phyloP scores from a whole-genome alignment of 305 asterid genomes.

The Fraxinus platypoda region DNA sequence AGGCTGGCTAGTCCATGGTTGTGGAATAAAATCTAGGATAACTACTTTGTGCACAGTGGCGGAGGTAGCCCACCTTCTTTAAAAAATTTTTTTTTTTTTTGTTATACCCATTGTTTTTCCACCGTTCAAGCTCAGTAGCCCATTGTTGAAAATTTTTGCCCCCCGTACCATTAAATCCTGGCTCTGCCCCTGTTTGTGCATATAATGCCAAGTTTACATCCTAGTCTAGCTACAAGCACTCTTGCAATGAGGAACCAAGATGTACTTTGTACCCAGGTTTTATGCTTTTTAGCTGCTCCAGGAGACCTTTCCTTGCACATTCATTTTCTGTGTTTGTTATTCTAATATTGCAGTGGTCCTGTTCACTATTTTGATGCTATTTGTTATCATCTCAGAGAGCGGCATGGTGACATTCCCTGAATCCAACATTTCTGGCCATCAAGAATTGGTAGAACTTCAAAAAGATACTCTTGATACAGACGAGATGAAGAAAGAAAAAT shows the following conservation, averaged over 20 bases:
- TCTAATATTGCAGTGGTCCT: not conserved
- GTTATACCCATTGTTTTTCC: too few species aligned
- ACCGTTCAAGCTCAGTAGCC: too few species aligned
- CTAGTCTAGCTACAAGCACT: not conserved
- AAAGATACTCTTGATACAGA: conserved; percentile 32
- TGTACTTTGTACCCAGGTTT: not conserved
- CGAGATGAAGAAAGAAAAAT: conserved; percentile 35
- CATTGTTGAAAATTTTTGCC: too few species aligned
- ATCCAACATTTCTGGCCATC: conserved; percentile 33
- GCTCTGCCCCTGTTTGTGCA: too few species aligned
- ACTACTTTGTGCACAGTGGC: not conserved
- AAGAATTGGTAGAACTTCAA: conserved; percentile 34
- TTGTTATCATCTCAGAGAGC: conserved; percentile 37
- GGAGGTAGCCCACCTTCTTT: too few species aligned
- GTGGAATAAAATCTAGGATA: not conserved
- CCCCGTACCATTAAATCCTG: too few species aligned
- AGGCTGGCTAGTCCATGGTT: not conserved
- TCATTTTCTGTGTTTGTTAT: not conserved
- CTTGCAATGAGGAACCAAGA: not conserved
- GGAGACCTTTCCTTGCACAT: not conserved
- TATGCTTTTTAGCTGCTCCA: not conserved
- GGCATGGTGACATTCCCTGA: conserved; percentile 31
- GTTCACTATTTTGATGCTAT: conserved; percentile 15
- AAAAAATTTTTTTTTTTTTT: too few species aligned
- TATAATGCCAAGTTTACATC: not conserved